Percentiles rank a stretch among this genome's conserved stretches.
phyloP scores from a whole-genome alignment of 805 yeast species.

The Candida michaelii region DNA sequence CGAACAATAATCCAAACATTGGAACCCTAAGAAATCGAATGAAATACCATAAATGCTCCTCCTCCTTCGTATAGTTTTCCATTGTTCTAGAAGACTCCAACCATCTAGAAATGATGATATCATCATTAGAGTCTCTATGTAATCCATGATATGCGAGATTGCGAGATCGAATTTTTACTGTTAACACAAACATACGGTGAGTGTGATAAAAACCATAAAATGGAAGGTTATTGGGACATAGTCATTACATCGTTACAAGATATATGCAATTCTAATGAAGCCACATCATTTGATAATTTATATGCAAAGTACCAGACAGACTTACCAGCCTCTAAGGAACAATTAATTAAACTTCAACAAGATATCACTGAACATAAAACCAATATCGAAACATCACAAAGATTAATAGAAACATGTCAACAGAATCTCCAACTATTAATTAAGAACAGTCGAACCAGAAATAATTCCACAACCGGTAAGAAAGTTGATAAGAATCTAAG shows the following conservation, averaged over 20 bases:
- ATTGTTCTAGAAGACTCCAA: slow-evolving; percentile 8
- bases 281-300: slow-evolving; percentile 47
- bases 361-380: slow-evolving; percentile 52
- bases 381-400: slow-evolving; percentile 51
- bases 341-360: slow-evolving; percentile 40
- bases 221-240: slow-evolving; percentile 52
- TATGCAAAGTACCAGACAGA: slow-evolving; percentile 18
- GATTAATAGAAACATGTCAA: slow-evolving; percentile 39
- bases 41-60: slow-evolving; percentile 39
- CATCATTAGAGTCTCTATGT: slow-evolving; percentile 3
- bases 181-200: not conserved
- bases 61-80: slow-evolving; percentile 20
- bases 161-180: no score
- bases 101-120: slow-evolving; percentile 8
- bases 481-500: not conserved
- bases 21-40: slow-evolving; percentile 27
- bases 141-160: slow-evolving; percentile 1
- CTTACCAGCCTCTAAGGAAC: slow-evolving; percentile 33
- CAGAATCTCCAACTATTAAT: slow-evolving; percentile 51
- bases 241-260: slow-evolving; percentile 68
- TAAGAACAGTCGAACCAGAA: slow-evolving; percentile 7
- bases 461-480: not conserved
- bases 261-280: slow-evolving; percentile 61
- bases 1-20: slow-evolving; percentile 11
- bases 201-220: not conserved